Conservation (phyloP, 2,329 filamentous ascomycete genomes). For the Fusarium albosuccineum region DNA sequence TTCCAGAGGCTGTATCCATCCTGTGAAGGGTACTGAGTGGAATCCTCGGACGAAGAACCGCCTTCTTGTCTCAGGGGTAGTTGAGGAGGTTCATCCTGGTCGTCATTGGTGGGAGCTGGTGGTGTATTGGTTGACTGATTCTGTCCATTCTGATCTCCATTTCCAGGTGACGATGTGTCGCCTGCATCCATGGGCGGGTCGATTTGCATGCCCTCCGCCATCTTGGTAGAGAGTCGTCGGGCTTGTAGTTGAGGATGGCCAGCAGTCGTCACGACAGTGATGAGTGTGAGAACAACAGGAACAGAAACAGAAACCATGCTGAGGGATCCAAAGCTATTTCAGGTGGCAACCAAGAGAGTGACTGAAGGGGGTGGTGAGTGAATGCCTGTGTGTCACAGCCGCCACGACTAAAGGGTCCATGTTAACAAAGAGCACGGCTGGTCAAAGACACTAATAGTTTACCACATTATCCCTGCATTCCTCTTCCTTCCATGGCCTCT, state of each 20-base stretch:
- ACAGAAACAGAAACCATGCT: background rate
- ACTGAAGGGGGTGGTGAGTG: no score
- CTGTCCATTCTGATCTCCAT: no score
- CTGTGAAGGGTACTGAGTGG: no score
- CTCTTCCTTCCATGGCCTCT: no score
- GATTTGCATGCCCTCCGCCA: background rate
- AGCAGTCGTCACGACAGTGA: background rate
- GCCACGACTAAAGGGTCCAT: background rate
- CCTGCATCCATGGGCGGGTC: background rate
- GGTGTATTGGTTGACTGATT: background rate
- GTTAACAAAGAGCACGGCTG: background rate
- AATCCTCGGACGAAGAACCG: no score
- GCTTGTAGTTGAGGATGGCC: background rate
- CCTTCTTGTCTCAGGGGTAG: no score
- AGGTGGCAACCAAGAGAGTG: no score
- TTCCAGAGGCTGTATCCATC: background rate
- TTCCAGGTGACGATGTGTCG: no score
- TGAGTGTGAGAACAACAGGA: background rate
- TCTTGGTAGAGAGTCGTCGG: background rate
- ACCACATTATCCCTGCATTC: no score
- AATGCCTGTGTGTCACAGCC: constrained; percentile 1
- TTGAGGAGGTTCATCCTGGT: background rate
- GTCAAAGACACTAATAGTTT: background rate
- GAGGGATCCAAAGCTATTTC: constrained; percentile 7
- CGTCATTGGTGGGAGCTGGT: background rate